A percentile compares a stretch with the other conserved stretches of the same genome.
Conservation (phyloP, 1,139 yeast genomes). For the Taiozyma sp. region DNA sequence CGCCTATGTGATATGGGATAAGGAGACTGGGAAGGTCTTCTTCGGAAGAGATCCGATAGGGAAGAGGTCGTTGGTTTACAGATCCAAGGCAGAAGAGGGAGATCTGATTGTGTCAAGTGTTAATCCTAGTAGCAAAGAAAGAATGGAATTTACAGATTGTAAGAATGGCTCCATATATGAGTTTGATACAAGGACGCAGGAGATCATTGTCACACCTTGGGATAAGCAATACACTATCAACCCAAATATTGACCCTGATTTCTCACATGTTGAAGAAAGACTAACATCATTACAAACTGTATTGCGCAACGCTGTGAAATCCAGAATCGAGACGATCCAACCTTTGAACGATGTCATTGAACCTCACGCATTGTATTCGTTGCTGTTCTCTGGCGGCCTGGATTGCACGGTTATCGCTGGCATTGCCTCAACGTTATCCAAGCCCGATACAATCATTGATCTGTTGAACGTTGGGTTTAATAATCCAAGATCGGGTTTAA, state of each 20-base stretch:
- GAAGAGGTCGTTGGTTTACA: slow-evolving; percentile 64
- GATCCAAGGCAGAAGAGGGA: slow-evolving; percentile 27
- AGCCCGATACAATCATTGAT: slow-evolving; percentile 41
- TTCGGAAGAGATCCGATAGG: slow-evolving; percentile 89
- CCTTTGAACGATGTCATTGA: slow-evolving; percentile 37
- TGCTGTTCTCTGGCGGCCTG: slow-evolving; percentile 89
- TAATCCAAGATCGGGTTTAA: slow-evolving; percentile 70
- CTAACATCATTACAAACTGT: slow-evolving; percentile 23
- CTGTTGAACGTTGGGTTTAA: slow-evolving; percentile 94
- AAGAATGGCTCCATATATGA: slow-evolving; percentile 42
- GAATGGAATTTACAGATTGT: slow-evolving; percentile 44
- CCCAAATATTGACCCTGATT: slow-evolving; percentile 12
- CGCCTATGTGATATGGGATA: slow-evolving; percentile 56
- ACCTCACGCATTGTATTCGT: slow-evolving; percentile 37
- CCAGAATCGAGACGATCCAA: slow-evolving; percentile 54
- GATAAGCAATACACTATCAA: slow-evolving; percentile 18
- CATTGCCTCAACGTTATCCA: slow-evolving; percentile 27
- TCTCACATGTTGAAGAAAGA: slow-evolving; percentile 14
- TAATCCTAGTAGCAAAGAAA: slow-evolving; percentile 29
- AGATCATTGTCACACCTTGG: slow-evolving; percentile 14
- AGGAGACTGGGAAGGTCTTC: slow-evolving; percentile 36
- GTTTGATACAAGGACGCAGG: slow-evolving; percentile 28
- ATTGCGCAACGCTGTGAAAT: slow-evolving; percentile 38
- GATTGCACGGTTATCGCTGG: slow-evolving; percentile 83
- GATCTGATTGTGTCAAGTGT: slow-evolving; percentile 43